Conservation (phyloP, 2,329 filamentous ascomycete species). For the Blastomyces parvus region DNA sequence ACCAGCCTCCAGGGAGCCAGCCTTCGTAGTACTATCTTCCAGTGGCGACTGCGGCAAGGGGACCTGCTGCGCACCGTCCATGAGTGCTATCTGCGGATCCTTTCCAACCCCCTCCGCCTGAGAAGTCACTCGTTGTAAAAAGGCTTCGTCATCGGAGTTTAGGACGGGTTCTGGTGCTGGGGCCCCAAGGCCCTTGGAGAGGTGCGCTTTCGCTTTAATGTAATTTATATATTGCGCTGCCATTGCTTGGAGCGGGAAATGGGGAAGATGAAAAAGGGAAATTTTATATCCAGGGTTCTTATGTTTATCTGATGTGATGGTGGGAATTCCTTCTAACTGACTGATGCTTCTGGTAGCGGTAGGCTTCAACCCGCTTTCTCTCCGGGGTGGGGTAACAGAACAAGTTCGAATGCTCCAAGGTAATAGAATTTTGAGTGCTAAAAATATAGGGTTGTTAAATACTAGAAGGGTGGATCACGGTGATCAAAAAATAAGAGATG, state of each 20-base stretch:
- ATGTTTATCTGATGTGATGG: not conserved
- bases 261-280: not conserved
- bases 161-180: slow-evolving; percentile 38
- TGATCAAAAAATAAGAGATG: not conserved
- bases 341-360: not conserved
- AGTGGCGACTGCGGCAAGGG: slow-evolving; percentile 43
- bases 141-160: slow-evolving; percentile 53
- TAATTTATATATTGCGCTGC: slow-evolving; percentile 37
- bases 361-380: not conserved
- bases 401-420: not conserved
- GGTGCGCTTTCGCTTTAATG: slow-evolving; percentile 32
- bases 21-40: slow-evolving; percentile 27
- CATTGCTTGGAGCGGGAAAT: not conserved
- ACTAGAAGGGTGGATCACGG: too few species aligned
- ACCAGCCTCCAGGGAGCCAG: slow-evolving; percentile 1
- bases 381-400: not conserved
- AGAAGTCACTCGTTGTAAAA: slow-evolving; percentile 44
- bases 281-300: not conserved
- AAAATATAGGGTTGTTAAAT: not conserved
- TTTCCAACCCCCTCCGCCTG: slow-evolving; percentile 29
- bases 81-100: slow-evolving; percentile 39
- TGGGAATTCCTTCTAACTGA: not conserved
- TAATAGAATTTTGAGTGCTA: not conserved
- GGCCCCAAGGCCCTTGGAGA: slow-evolving; percentile 21
- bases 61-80: slow-evolving; percentile 40